A percentile compares a stretch with the other conserved stretches of the same genome.
Conservation (phyloP, 2,329 filamentous ascomycete species). For the Aspergillus intermedius region DNA sequence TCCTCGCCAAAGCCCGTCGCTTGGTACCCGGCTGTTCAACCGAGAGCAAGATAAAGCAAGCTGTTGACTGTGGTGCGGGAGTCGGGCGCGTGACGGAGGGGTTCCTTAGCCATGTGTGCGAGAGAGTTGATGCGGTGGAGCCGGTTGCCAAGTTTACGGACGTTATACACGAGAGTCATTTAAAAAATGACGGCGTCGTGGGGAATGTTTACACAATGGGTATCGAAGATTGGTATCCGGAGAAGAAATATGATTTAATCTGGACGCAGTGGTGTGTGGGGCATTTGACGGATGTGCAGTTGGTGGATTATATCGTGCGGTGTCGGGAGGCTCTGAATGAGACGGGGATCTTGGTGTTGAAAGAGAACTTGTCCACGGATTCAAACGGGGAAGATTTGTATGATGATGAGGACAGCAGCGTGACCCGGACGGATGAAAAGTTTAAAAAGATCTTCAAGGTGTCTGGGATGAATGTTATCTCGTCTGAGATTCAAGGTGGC, state of each 20-base stretch:
- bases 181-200: conserved; percentile 41
- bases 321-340: conserved; percentile 49
- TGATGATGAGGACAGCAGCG: conserved; percentile 68
- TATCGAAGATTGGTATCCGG: conserved; percentile 62
- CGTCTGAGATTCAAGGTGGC: conserved; percentile 65
- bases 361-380: conserved; percentile 67
- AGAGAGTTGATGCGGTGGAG: conserved; percentile 74
- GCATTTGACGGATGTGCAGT: conserved; percentile 67
- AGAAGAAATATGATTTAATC: conserved; percentile 64
- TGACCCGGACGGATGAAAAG: conserved; percentile 69
- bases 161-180: conserved; percentile 40
- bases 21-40: conserved; percentile 11
- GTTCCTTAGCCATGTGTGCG: conserved; percentile 64
- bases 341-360: conserved; percentile 56
- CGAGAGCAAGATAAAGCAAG: conserved; percentile 25
- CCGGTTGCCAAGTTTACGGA: conserved; percentile 75
- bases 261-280: conserved; percentile 91
- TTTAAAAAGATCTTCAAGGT: conserved; percentile 63
- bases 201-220: conserved; percentile 66
- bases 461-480: conserved; percentile 61
- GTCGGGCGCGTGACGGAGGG: conserved; percentile 79
- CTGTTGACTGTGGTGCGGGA: conserved; percentile 58
- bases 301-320: conserved; percentile 60
- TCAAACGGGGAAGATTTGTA: conserved; percentile 57
- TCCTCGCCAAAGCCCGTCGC: conserved; percentile 57